phyloP scores from a whole-genome alignment of 2,329 filamentous ascomycete species.

The Penicillium digitatum region DNA sequence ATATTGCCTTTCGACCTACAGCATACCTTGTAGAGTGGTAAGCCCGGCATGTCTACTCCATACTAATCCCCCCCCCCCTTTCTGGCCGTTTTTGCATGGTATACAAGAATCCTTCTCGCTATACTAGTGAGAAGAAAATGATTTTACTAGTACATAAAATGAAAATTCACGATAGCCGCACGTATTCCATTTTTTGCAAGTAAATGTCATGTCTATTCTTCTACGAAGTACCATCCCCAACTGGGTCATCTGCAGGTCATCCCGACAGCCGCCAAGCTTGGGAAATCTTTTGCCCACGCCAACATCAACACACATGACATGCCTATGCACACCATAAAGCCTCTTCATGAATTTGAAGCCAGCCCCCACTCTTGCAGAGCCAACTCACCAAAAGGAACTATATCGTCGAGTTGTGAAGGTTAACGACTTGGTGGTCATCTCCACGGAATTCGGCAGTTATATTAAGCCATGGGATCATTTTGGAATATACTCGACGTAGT shows the following conservation, averaged over 20 bases:
- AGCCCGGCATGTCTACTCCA: background rate
- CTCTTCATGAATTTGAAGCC: background rate
- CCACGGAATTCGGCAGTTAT: background rate
- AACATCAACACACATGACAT: background rate
- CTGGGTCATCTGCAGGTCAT: background rate
- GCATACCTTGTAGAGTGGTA: too few species aligned
- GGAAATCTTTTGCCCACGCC: background rate
- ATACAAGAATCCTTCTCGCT: background rate
- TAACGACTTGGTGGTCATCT: background rate
- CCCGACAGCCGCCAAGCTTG: background rate
- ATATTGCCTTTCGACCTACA: background rate
- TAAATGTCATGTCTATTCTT: background rate
- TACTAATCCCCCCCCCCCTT: background rate
- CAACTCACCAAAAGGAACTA: background rate
- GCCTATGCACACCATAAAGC: background rate
- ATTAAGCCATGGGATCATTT: background rate
- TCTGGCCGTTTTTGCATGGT: background rate
- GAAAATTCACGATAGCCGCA: too few species aligned
- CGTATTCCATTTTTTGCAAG: too few species aligned
- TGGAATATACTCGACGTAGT: background rate
- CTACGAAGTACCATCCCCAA: background rate
- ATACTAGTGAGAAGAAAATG: background rate
- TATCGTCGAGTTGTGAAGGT: background rate
- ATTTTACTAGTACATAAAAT: too few species aligned
- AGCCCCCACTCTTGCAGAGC: background rate